Evolutionary conservation across 1,139 yeast species (phyloP).

Genomic region (Zygosaccharomyces pseudobailii): DNA sequence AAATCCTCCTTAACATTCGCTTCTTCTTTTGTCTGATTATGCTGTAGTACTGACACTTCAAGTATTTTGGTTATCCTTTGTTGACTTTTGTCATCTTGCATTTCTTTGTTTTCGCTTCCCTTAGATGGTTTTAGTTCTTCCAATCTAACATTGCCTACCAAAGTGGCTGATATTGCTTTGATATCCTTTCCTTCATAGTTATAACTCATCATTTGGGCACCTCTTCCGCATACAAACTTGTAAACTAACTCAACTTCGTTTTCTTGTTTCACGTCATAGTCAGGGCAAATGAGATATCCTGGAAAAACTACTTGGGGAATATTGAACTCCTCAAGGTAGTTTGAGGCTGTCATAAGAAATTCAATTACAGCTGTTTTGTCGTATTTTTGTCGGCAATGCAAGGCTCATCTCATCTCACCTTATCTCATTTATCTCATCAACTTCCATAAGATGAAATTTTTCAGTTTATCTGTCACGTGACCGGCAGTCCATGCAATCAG

Average conservation of each 20-base stretch:
- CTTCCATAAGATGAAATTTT: neutral
- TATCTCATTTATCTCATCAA: neutral
- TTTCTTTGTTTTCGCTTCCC: conserved; percentile 9
- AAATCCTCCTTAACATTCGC: conserved; percentile 31
- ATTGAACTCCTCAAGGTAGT: conserved; percentile 9
- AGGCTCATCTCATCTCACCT: neutral
- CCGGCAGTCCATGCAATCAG: neutral
- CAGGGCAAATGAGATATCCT: conserved; percentile 62
- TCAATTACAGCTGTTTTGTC: neutral
- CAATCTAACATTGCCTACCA: conserved; percentile 54
- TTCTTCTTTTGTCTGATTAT: conserved; percentile 17
- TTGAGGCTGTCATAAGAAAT: neutral
- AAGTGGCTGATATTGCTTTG: conserved; percentile 58
- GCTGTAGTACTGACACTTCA: conserved; percentile 16
- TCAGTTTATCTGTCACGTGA: neutral
- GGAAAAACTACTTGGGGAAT: conserved; percentile 57
- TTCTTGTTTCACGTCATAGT: conserved; percentile 29
- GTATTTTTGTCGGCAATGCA: neutral
- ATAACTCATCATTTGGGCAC: conserved; percentile 35
- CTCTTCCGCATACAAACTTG: conserved; percentile 47
- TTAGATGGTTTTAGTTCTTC: conserved; percentile 21
- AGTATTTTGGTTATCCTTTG: conserved; percentile 17
- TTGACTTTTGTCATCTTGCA: conserved; percentile 9
- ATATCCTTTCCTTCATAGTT: conserved; percentile 21
- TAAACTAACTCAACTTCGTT: conserved; percentile 31